Evolutionary conservation across 805 yeast species (phyloP), one percentile per base, ranked within the genome.

Genomic region (Metschnikowia orientalis): DNA sequence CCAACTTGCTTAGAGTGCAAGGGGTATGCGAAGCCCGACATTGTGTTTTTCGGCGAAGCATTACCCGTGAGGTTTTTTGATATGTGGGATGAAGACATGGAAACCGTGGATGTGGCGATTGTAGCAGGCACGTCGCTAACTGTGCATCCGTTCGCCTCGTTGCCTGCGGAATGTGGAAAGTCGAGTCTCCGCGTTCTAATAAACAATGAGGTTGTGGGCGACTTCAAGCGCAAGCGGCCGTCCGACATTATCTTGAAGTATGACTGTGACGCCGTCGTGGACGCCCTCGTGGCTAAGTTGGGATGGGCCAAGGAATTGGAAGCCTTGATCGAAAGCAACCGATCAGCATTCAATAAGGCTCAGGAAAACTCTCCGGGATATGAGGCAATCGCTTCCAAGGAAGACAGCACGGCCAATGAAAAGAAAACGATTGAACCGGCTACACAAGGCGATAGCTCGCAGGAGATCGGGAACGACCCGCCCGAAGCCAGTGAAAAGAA

Each of bases 41-140:
- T 90, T 45, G 95, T 88, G 1, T 90, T 90, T 50, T 92, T 88
- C 61, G 97, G 97, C 3, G 98, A 90, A 55, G 73, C 79, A 2
- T 65, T 90, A 17, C 97, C 97, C 0, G 48, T 47, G 1, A 61
- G 64, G 35, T 85, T 88, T 49, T 89, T 83, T 56, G 73, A 75
- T 2, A 47, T 57, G 8, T 79, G 92, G 83, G 90, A 81, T 3
- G 62, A 64, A 13, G 75, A 73, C 38, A 52, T 50, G 8, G 71
- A 63, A 2, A 63, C 67, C 2, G 67, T 78, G 16, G 87, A 81
- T 45, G 54, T 89, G 17, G 86, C 87, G 0, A 75, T 90, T 14
- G 88, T 90, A 1, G 96, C 95, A 0, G 98, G 98, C 1, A 87
- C 97, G 0, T 85, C 95, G 0, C 69, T 90, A 23, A 77, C 89